Evolutionary conservation across 139 green algal genomes (phyloP), one percentile per base, ranked within the genome.

Genomic region (Micractinium sp.): DNA sequence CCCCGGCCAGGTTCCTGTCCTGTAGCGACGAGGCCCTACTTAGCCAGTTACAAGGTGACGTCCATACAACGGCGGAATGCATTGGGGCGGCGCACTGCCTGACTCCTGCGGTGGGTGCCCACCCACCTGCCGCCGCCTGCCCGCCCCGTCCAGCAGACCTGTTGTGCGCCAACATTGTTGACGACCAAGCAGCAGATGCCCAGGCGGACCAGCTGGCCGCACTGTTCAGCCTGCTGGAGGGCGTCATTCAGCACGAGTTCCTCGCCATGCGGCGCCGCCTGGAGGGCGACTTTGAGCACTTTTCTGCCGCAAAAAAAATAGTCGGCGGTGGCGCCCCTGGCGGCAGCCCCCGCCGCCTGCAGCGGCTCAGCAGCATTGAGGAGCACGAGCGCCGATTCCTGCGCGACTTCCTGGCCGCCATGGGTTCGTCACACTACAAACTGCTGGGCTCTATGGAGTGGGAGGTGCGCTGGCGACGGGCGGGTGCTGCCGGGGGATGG

Each of bases 351-450:
- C 14, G 7, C 31, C 53, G 80, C 80, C 63, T 85, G 27, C 35
- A 74, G 29, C 80, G 56, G 53, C 53, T 74, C 31, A 85, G 53
- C n/a, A 76, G 82, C 41, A 76, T 76, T 7, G 60, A 76, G 36
- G 82, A 56, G 82, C 82, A 87, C 4, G 63, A 77, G 35, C 63
- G 61, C 35, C 82, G 82, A 22, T 87, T 87, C 82, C 82, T 87
- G 61, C 36, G n/a, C 13, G 82, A 87, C 82, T 76, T 87, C 36
- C 36, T 76, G 41, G 15, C 36, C 22, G 31, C 19, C 18, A 85
- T 85, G 80, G 31, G 41, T 31, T 39, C 53, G 13, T 38, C 80
- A 14, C 80, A 85, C 80, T 85, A 73, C 80, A 29, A 56, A 18
- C 80, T 85, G 80, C 80, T 85, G 53, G 80, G 80, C n/a, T 16